Conservation (phyloP, 805 yeast genomes). For the Tanozyma kutaoensis region DNA sequence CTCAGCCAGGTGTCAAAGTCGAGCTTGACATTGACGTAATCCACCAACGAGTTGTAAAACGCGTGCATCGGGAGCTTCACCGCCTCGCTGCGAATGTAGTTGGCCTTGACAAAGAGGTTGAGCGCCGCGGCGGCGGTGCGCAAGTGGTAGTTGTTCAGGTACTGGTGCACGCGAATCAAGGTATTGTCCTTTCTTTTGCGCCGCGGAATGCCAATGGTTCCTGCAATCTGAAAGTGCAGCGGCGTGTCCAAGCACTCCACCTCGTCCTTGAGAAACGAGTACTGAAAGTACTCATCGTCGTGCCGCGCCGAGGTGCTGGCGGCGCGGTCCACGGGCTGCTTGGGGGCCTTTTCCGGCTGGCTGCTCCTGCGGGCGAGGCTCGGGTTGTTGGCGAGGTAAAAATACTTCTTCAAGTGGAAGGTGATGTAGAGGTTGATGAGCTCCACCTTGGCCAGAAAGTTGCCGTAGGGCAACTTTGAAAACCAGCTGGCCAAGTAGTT, state of each 20-base stretch:
- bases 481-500: conserved; percentile 45
- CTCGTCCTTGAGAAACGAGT: conserved; percentile 6
- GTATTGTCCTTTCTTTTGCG: conserved; percentile 5
- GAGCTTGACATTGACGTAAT: conserved; percentile 57
- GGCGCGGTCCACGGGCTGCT: conserved; percentile 3
- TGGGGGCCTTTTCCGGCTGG: not conserved
- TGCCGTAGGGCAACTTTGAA: conserved; percentile 25
- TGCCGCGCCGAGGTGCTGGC: not conserved
- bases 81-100: conserved; percentile 16
- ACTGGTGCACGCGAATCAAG: conserved; percentile 41
- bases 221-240: not conserved
- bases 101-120: conserved; percentile 42
- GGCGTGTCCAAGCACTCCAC: conserved; percentile 1
- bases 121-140: conserved; percentile 50
- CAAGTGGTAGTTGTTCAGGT: conserved; percentile 76
- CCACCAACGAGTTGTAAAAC: conserved; percentile 75
- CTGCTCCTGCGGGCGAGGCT: conserved; percentile 2
- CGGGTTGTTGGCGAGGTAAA: conserved; percentile 21
- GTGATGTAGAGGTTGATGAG: conserved; percentile 66
- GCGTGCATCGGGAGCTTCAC: conserved; percentile 17
- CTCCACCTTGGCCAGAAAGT: conserved; percentile 45
- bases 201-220: conserved; percentile 1
- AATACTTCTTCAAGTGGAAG: conserved; percentile 51
- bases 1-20: conserved; percentile 76
- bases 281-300: conserved; percentile 4